Conservation (phyloP, 2,329 filamentous ascomycete species). For the Ophiostoma triangulosporum region DNA sequence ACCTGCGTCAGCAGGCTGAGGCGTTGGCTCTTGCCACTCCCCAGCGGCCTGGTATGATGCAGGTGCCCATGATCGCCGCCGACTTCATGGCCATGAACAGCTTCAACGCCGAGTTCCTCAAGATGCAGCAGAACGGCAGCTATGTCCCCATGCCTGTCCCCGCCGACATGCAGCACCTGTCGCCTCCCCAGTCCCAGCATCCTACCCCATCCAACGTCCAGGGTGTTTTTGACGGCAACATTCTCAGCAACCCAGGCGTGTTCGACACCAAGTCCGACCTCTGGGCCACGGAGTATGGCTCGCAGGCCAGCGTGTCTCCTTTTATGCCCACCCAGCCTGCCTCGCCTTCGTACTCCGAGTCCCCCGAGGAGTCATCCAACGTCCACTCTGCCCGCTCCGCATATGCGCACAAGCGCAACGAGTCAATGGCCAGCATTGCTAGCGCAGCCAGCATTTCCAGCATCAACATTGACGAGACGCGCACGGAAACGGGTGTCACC, state of each 20-base stretch:
- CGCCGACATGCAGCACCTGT: conserved; percentile 25
- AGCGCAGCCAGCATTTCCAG: conserved; percentile 42
- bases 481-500: conserved; percentile 71
- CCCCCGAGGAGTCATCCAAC: conserved; percentile 9
- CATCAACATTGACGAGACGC: conserved; percentile 51
- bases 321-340: conserved; percentile 4
- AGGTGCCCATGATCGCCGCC: conserved; percentile 37
- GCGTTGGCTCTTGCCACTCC: conserved; percentile 37
- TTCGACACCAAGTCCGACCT: conserved; percentile 32
- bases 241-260: conserved; percentile 19
- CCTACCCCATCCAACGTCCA: conserved; percentile 39
- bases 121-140: conserved; percentile 18
- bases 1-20: conserved; percentile 44
- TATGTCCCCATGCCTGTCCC: conserved; percentile 22
- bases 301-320: conserved; percentile 12
- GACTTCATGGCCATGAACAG: conserved; percentile 38
- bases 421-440: conserved; percentile 44
- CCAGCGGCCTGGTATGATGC: conserved; percentile 36
- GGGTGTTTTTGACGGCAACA: conserved; percentile 19
- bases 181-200: conserved; percentile 35
- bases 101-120: conserved; percentile 23
- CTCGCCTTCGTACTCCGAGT: conserved; percentile 10
- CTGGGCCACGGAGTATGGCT: conserved; percentile 18
- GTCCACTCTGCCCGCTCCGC: conserved; percentile 13
- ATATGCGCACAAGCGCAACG: conserved; percentile 39